A percentile compares a stretch with the other conserved stretches of the same genome.
Conservation (phyloP, 352 stramenopile genomes). For the Globisporangium echinulatum region DNA sequence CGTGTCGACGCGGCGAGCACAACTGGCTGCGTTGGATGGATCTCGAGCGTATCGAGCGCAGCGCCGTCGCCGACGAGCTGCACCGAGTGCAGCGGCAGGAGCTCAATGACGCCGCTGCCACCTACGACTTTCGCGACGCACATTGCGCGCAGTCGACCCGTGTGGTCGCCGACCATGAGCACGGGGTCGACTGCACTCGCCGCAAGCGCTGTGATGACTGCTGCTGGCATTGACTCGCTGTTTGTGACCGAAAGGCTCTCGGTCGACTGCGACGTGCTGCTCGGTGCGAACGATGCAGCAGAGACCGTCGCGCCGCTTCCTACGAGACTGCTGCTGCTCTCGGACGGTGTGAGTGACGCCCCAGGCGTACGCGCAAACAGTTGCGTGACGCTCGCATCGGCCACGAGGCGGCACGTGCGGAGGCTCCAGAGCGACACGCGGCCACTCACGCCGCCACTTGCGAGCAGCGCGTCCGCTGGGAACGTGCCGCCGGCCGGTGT, state of each 20-base stretch:
- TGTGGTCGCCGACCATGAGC: slow-evolving; percentile 53
- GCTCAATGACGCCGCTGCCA: slow-evolving; percentile 34
- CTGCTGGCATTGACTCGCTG: slow-evolving; percentile 2
- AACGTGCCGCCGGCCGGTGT: slow-evolving; percentile 49
- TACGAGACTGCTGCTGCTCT: not conserved
- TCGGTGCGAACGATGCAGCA: slow-evolving; percentile 1
- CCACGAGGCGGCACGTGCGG: slow-evolving; percentile 31
- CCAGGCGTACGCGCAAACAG: slow-evolving; percentile 27
- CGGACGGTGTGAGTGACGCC: not conserved
- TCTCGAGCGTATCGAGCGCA: slow-evolving; percentile 45
- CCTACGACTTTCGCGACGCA: slow-evolving; percentile 49
- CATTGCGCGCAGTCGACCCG: slow-evolving; percentile 45
- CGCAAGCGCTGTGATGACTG: slow-evolving; percentile 43
- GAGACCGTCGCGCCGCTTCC: not conserved
- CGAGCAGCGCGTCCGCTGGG: slow-evolving; percentile 38
- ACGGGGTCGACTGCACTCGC: slow-evolving; percentile 45
- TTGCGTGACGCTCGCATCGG: slow-evolving; percentile 25
- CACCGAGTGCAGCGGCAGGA: slow-evolving; percentile 55
- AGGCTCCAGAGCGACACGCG: slow-evolving; percentile 49
- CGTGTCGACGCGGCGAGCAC: slow-evolving; percentile 48
- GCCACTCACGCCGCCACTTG: slow-evolving; percentile 40
- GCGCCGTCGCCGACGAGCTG: slow-evolving; percentile 27
- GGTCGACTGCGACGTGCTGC: not conserved
- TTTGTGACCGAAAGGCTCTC: not conserved
- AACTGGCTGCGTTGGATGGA: slow-evolving; percentile 55